Evolutionary conservation across 352 stramenopile species (phyloP).

Genomic region (Pilasporangium apinafurcum): DNA sequence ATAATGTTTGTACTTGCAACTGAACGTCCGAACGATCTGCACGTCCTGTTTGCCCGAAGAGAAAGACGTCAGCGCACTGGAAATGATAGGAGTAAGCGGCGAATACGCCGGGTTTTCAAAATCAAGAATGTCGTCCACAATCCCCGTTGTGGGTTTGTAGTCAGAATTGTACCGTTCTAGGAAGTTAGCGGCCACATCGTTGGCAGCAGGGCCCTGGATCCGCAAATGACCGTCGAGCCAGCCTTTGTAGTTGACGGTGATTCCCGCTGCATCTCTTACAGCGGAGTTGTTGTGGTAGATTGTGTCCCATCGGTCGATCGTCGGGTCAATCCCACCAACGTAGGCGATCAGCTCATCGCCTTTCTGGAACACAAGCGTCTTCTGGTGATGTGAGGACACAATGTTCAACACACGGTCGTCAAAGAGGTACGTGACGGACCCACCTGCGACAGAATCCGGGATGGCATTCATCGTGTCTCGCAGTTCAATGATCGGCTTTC

Average conservation of each 20-base stretch:
- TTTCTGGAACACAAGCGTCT: slow-evolving; percentile 19
- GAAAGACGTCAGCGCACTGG: slow-evolving; percentile 4
- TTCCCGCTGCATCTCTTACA: slow-evolving; percentile 17
- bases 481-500: slow-evolving; percentile 42
- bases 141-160: slow-evolving; percentile 11
- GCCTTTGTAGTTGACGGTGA: slow-evolving; percentile 25
- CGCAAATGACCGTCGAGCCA: slow-evolving; percentile 47
- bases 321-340: slow-evolving; percentile 46
- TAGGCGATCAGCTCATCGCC: slow-evolving; percentile 20
- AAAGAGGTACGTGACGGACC: slow-evolving; percentile 29
- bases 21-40: slow-evolving; percentile 57
- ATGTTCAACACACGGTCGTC: slow-evolving; percentile 30
- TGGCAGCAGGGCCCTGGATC: slow-evolving; percentile 31
- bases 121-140: slow-evolving; percentile 24
- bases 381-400: slow-evolving; percentile 41
- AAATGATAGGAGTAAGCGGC: slow-evolving; percentile 1
- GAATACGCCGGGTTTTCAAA: slow-evolving; percentile 46
- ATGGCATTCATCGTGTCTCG: slow-evolving; percentile 47
- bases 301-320: slow-evolving; percentile 55
- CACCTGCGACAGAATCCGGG: slow-evolving; percentile 6
- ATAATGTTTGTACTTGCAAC: slow-evolving; percentile 39
- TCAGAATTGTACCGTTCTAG: slow-evolving; percentile 43
- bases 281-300: slow-evolving; percentile 32
- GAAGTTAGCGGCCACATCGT: slow-evolving; percentile 56
- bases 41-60: slow-evolving; percentile 22